These are phyloP conservation scores for Sugiyamaella novakii DNA, from an alignment of 1,139 yeast species.

Conservation along the genomic window DNA sequence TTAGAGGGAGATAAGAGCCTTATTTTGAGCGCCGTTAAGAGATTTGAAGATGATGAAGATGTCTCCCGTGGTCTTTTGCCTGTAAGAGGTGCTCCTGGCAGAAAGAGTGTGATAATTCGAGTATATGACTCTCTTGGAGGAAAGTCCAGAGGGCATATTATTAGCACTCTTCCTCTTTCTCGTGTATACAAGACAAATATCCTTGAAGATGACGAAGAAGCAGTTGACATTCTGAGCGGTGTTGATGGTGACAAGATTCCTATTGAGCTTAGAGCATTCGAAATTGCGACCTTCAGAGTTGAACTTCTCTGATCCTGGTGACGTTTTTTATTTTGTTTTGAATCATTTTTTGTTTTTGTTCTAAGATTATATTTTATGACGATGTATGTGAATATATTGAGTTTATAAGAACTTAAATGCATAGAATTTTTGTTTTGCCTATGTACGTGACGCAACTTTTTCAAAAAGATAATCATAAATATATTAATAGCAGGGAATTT, in stretches of 20 bases:
- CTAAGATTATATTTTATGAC: not conserved
- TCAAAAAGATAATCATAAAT: no score
- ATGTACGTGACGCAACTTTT: no score
- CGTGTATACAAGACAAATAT: conserved; percentile 64
- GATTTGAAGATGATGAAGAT: conserved; percentile 82
- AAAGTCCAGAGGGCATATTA: conserved; percentile 54
- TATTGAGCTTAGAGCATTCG: conserved; percentile 67
- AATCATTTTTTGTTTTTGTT: not conserved
- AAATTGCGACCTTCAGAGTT: conserved; percentile 58
- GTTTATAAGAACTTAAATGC: no score
- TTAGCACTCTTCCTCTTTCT: conserved; percentile 47
- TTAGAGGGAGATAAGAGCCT: conserved; percentile 56
- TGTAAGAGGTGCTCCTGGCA: conserved; percentile 51
- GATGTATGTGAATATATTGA: not conserved
- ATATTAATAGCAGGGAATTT: no score
- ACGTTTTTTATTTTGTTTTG: not conserved
- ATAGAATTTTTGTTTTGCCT: no score
- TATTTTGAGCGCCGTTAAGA: conserved; percentile 74
- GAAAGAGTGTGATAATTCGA: conserved; percentile 57
- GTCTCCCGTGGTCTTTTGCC: conserved; percentile 46
- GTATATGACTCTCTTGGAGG: conserved; percentile 91
- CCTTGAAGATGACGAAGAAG: conserved; percentile 64
- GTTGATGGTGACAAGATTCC: conserved; percentile 44
- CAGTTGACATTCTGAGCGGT: conserved; percentile 39
- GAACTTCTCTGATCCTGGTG: conserved; percentile 25